Base-by-base conservation (phyloP, 1,284 basidiomycete genomes). In the Filobasidium uniguttulatum region DNA sequence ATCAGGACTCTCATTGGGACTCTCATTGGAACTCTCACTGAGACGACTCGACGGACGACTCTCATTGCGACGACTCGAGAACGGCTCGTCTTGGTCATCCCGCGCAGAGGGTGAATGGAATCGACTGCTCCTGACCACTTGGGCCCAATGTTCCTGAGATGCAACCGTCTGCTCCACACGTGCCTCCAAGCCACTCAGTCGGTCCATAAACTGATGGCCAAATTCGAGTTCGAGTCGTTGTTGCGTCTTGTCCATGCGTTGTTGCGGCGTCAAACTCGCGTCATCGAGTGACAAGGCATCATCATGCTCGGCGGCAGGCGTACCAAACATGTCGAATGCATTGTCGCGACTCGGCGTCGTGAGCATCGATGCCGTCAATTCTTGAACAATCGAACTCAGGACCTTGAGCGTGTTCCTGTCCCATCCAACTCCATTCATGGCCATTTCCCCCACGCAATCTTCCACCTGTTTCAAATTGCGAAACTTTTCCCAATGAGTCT, bases 401-500 rank as follows among this genome's bases (percentile, higher is more conserved):
- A 43, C 29, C 15, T 26, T 43, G 40, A 23, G 72, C 5, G 85
- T 88, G 33, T 68, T 70, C 12, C 61, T 64, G 60, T 89, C 80
- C 44, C 78, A 70, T 38, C 72, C 73, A 10, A 91, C 78, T 5
- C 81, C 84, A 57, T 87, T 85, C 31, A 78, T 73, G 20, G 71
- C 67, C 88, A 91, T 91, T 67, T 91, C 88, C 53, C 79, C 75
- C 5, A 89, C 68, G 15, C 80, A 78, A 22, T 76, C 75, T 47
- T 75, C 75, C 0, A 88, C 81, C 17, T 81, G 83, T 40, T 76
- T 74, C 29, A 89, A 68, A 67, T 91, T 85, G 15, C 76, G 76
- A 72, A 89, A 88, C 53, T 74, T 78, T n/a, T 71, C 68, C 87
- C 88, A 91, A 26, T 78, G 78, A 10, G 82, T 84, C 57, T 77